A percentile compares a stretch with the other conserved stretches of the same genome.
phyloP scores from a whole-genome alignment of 495 filamentous ascomycete genomes.

The Penicillium goetzii region DNA sequence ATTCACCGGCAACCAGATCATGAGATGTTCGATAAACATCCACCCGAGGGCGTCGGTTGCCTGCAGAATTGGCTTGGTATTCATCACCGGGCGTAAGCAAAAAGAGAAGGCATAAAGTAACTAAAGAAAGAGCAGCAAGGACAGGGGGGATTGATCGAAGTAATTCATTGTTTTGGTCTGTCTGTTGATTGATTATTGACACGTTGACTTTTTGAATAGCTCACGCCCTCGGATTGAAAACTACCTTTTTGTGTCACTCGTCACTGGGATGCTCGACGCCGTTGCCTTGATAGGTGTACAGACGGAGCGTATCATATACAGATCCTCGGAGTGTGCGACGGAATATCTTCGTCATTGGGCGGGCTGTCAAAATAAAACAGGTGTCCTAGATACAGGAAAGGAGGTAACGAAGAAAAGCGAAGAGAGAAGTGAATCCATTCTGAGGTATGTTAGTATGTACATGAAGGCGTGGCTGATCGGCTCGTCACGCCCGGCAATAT shows the following conservation, averaged over 20 bases:
- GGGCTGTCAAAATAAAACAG: not conserved
- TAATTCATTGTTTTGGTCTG: slow-evolving; percentile 7
- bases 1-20: slow-evolving; percentile 14
- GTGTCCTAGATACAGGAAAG: not conserved
- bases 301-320: slow-evolving; percentile 34
- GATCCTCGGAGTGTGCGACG: slow-evolving; percentile 38
- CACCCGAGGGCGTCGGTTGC: slow-evolving; percentile 22
- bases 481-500: not conserved
- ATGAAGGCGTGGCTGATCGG: not conserved
- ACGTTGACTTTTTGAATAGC: slow-evolving; percentile 3
- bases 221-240: slow-evolving; percentile 42
- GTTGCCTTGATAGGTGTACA: slow-evolving; percentile 39
- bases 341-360: slow-evolving; percentile 39
- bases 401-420: not conserved
- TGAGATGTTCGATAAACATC: not conserved
- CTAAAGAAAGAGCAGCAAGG: not conserved
- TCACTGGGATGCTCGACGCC: slow-evolving; percentile 42
- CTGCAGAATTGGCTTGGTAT: slow-evolving; percentile 34
- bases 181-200: not conserved
- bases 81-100: slow-evolving; percentile 27
- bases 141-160: not conserved
- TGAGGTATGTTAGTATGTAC: slow-evolving; percentile 14
- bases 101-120: slow-evolving; percentile 3
- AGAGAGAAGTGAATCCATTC: not conserved
- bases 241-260: slow-evolving; percentile 43